Conservation (phyloP, 2,329 filamentous ascomycete genomes). For the Coniochaeta pulveracea region DNA sequence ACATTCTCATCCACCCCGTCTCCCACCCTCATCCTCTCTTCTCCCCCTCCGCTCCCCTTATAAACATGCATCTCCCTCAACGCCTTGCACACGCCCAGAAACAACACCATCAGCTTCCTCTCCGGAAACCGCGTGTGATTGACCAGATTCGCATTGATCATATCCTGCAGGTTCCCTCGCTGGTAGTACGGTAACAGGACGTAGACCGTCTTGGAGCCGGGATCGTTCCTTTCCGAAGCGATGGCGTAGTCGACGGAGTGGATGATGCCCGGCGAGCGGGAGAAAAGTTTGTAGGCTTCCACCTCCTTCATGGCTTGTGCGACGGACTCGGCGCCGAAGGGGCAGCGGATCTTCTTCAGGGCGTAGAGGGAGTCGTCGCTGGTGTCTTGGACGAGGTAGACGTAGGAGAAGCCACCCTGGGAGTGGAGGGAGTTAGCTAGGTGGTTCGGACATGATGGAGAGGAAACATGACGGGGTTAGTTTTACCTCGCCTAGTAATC, state of each 20-base stretch:
- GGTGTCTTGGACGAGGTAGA: constrained; percentile 95
- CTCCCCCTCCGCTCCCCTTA: constrained; percentile 30
- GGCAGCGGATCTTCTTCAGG: constrained; percentile 97
- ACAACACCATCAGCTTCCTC: constrained; percentile 74
- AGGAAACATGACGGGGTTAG: constrained; percentile 17
- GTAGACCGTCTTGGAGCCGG: constrained; percentile 79
- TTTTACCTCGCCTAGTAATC: constrained; percentile 89
- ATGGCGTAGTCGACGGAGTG: constrained; percentile 74
- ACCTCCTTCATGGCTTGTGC: constrained; percentile 93
- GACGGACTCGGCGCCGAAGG: constrained; percentile 93
- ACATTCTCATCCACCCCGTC: constrained; percentile 24
- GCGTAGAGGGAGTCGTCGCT: constrained; percentile 75
- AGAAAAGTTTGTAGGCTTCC: constrained; percentile 88
- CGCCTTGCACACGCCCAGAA: constrained; percentile 83
- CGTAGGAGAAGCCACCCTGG: constrained; percentile 96
- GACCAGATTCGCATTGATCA: constrained; percentile 97
- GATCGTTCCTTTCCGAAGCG: constrained; percentile 54
- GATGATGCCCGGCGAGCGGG: constrained; percentile 75
- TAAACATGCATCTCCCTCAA: constrained; percentile 89
- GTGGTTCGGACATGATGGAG: neutral
- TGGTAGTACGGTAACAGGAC: constrained; percentile 93
- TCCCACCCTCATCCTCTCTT: constrained; percentile 39
- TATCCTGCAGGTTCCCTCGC: constrained; percentile 89
- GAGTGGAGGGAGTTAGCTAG: constrained; percentile 3
- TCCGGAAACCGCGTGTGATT: constrained; percentile 90